phyloP scores from a whole-genome alignment of 2,329 filamentous ascomycete species.

The Hymenoscyphus albidus region DNA sequence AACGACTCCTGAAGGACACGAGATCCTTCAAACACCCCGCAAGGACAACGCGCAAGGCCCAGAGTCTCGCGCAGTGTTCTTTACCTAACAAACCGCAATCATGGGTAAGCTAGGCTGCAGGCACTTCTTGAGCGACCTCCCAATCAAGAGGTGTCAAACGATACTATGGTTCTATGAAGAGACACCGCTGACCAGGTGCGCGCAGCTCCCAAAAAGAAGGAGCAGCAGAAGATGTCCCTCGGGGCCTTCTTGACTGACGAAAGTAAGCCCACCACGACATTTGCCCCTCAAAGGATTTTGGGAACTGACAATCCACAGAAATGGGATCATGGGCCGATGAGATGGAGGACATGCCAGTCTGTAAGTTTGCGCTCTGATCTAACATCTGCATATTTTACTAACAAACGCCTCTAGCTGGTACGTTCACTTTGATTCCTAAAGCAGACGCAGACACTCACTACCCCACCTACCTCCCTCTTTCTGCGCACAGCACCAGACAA shows the following conservation, averaged over 20 bases:
- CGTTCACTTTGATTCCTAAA: conserved; percentile 15
- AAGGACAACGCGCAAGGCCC: conserved; percentile 33
- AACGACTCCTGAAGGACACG: conserved; percentile 20
- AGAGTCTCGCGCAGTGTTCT: conserved; percentile 41
- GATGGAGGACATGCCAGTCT: conserved; percentile 69
- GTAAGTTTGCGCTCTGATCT: conserved; percentile 28
- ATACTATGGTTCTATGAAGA: neutral
- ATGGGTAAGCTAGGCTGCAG: conserved; percentile 48
- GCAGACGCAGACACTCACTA: neutral
- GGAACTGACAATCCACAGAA: conserved; percentile 45
- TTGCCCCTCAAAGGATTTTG: conserved; percentile 36
- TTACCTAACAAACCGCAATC: conserved; percentile 48
- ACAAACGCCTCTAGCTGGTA: conserved; percentile 33
- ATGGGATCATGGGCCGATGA: conserved; percentile 98
- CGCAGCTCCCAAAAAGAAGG: conserved; percentile 81
- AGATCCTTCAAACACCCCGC: conserved; percentile 22
- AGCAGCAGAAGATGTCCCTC: conserved; percentile 91
- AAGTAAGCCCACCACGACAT: conserved; percentile 55
- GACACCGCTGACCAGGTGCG: conserved; percentile 41
- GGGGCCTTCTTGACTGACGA: conserved; percentile 92
- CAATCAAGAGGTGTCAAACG: neutral
- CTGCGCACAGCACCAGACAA: neutral
- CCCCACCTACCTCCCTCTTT: neutral
- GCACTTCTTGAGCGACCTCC: conserved; percentile 12
- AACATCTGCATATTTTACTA: conserved; percentile 22